These are phyloP conservation scores for Ceratobasidium sp. DNA, from an alignment of 1,284 basidiomycete genomes.

Conservation along the genomic window DNA sequence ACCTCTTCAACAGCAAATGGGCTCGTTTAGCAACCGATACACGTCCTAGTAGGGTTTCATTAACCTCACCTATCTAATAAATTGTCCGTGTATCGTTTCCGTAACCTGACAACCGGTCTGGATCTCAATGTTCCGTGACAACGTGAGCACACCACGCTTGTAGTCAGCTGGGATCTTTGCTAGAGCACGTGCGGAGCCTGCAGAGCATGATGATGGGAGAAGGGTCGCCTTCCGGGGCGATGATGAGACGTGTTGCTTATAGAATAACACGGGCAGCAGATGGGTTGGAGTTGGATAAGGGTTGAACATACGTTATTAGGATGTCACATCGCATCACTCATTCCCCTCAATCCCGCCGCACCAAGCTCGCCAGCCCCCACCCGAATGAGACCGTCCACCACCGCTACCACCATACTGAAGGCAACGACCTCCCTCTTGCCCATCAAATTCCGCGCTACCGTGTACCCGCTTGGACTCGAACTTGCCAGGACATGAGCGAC, in stretches of 20 bases:
- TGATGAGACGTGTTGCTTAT: conserved; percentile 92
- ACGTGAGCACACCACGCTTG: no score
- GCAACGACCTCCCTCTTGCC: conserved; percentile 95
- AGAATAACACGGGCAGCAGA: conserved; percentile 47
- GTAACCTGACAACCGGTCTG: no score
- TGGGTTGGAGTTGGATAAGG: neutral
- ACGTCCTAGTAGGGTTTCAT: no score
- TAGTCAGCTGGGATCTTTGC: no score
- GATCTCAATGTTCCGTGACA: no score
- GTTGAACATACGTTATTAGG: conserved; percentile 83
- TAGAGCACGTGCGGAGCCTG: no score
- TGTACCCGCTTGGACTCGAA: conserved; percentile 93
- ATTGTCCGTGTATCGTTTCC: no score
- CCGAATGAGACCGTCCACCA: no score
- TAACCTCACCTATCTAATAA: no score
- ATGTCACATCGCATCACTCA: conserved; percentile 99
- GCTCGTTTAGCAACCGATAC: no score
- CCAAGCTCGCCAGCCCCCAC: conserved; percentile 71
- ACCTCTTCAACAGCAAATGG: no score
- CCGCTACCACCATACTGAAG: conserved; percentile 88
- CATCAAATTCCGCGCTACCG: conserved; percentile 96
- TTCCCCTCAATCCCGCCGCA: conserved; percentile 85
- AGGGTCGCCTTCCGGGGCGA: conserved; percentile 95
- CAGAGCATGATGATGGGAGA: conserved; percentile 97
- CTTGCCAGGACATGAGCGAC: conserved; percentile 96